Evolutionary conservation across 2,329 filamentous ascomycete genomes (phyloP).

Genomic region (Orbilia javanica): DNA sequence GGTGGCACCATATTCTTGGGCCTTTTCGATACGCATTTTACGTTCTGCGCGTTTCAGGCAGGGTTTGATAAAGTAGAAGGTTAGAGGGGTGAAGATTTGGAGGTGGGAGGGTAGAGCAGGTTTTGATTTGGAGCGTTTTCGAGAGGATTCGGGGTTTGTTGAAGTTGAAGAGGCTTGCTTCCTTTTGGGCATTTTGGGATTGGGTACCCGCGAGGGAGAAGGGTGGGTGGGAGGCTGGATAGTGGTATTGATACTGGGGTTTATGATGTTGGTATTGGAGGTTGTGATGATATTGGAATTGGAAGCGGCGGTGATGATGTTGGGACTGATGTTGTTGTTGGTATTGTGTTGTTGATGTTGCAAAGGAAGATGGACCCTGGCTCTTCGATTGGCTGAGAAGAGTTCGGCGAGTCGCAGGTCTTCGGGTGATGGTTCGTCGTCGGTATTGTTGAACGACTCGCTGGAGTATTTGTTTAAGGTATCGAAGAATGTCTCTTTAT

Average conservation of each 20-base stretch:
- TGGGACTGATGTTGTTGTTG: neutral
- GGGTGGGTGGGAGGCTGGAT: neutral
- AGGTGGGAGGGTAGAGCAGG: conserved; percentile 27
- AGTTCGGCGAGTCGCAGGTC: conserved; percentile 38
- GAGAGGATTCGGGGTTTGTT: neutral
- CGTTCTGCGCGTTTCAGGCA: conserved; percentile 78
- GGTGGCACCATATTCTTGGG: conserved; percentile 78
- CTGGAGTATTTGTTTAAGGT: conserved; percentile 14
- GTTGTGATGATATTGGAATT: conserved; percentile 1
- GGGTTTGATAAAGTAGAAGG: conserved; percentile 73
- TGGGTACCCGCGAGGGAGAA: neutral
- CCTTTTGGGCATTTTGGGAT: conserved; percentile 3
- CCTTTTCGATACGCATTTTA: conserved; percentile 78
- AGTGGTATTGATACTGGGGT: neutral
- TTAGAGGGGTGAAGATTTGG: conserved; percentile 59
- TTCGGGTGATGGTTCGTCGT: conserved; percentile 42
- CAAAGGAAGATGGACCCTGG: conserved; percentile 56
- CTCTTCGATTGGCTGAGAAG: conserved; percentile 55
- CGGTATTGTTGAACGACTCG: conserved; percentile 13
- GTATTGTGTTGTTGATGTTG: conserved; percentile 41
- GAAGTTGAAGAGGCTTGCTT: neutral
- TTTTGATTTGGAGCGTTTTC: conserved; percentile 42
- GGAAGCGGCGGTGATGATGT: neutral
- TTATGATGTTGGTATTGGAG: neutral
- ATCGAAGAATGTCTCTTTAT: conserved; percentile 48